Evolutionary conservation across 371 early-diverging fungal genomes (phyloP).

Genomic region (Lichtheimia ramosa): DNA sequence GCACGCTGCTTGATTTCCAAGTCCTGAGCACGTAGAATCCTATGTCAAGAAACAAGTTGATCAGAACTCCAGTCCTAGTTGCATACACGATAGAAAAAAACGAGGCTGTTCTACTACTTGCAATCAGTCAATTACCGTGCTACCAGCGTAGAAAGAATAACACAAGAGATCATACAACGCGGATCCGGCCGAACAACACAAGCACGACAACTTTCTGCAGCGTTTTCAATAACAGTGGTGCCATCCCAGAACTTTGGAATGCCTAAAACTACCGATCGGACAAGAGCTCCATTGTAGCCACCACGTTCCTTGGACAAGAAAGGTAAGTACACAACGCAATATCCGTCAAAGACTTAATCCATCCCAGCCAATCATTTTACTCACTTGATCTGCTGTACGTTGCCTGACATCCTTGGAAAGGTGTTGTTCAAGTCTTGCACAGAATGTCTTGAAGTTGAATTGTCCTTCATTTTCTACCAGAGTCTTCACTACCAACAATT

Average conservation of each 20-base stretch:
- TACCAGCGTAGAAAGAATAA: constrained; percentile 56
- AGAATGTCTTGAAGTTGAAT: constrained; percentile 54
- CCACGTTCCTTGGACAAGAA: constrained; percentile 8
- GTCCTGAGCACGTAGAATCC: constrained; percentile 44
- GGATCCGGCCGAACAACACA: constrained; percentile 69
- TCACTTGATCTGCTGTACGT: constrained; percentile 7
- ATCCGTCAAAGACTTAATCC: no score
- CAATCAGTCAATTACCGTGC: constrained; percentile 39
- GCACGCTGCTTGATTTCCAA: constrained; percentile 27
- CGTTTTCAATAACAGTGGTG: constrained; percentile 55
- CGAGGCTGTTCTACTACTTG: not conserved
- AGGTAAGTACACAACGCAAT: not conserved
- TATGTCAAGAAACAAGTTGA: constrained; percentile 1
- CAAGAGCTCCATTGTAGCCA: constrained; percentile 67
- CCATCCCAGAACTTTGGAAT: constrained; percentile 67
- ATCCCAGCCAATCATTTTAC: not conserved
- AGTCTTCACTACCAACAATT: constrained; percentile 55
- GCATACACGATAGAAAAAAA: not conserved
- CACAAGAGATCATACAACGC: constrained; percentile 61
- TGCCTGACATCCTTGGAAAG: constrained; percentile 3
- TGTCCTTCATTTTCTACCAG: constrained; percentile 50
- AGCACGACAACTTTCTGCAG: constrained; percentile 53
- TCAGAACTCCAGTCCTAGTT: no score
- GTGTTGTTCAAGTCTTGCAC: constrained; percentile 47
- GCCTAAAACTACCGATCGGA: constrained; percentile 61